These are phyloP conservation scores for Panellus pusillus DNA, from an alignment of 768 basidiomycete genomes.

Conservation along the genomic window DNA sequence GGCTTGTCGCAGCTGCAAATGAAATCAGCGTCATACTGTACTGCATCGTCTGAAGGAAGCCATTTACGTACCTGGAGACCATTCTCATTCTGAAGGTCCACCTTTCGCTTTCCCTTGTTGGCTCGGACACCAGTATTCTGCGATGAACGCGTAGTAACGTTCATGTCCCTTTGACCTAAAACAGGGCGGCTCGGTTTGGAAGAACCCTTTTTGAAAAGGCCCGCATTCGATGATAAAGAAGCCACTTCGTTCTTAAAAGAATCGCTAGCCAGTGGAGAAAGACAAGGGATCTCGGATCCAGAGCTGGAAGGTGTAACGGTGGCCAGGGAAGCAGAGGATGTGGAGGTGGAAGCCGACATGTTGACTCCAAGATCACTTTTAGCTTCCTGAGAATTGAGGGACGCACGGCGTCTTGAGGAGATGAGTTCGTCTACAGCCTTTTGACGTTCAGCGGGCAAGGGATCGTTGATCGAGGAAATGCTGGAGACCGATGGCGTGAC, in stretches of 20 bases:
- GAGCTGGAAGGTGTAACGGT: constrained; percentile 9
- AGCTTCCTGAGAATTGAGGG: constrained; percentile 22
- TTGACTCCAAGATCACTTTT: not conserved
- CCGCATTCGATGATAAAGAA: constrained; percentile 8
- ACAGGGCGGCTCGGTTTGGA: constrained; percentile 14
- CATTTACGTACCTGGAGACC: not conserved
- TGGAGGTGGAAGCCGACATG: not conserved
- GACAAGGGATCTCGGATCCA: constrained; percentile 8
- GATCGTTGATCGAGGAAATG: constrained; percentile 38
- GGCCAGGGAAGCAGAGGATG: not conserved
- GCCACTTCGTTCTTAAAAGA: constrained; percentile 27
- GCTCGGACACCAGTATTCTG: not conserved
- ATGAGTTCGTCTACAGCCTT: constrained; percentile 43
- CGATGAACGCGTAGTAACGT: not conserved
- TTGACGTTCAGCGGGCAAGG: constrained; percentile 35
- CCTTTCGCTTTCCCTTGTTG: constrained; percentile 8
- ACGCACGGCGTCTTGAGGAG: constrained; percentile 20
- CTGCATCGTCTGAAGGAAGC: too few relatives aligned
- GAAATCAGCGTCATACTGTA: not conserved
- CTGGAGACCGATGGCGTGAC: constrained; percentile 42
- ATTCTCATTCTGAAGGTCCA: constrained; percentile 5
- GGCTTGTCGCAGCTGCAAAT: not conserved
- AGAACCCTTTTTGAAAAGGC: constrained; percentile 13
- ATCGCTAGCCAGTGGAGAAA: constrained; percentile 31
- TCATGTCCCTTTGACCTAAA: constrained; percentile 15